Evolutionary conservation across 208 protist genomes (phyloP).

Genomic region (Leishmania tropica): DNA sequence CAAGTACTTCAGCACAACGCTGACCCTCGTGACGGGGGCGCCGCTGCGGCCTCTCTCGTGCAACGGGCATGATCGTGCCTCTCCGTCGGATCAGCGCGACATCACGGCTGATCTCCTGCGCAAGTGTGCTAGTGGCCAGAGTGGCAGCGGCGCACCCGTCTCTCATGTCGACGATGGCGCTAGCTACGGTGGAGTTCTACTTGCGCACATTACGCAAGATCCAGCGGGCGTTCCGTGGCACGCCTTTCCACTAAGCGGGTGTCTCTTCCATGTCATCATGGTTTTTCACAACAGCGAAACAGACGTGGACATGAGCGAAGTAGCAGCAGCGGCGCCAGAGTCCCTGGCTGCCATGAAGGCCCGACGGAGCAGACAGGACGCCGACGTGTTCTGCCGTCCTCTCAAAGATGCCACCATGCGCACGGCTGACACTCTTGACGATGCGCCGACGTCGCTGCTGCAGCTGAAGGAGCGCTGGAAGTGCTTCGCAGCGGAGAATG

Average conservation of each 20-base stretch:
- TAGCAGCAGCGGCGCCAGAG: not conserved
- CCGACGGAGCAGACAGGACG: not conserved
- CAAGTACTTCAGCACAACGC: conserved; percentile 17
- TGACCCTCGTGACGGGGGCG: conserved; percentile 9
- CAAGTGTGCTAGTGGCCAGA: not conserved
- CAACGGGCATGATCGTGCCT: not conserved
- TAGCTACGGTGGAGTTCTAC: conserved; percentile 43
- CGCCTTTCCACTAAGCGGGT: conserved; percentile 22
- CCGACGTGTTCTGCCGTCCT: not conserved
- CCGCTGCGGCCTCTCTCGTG: not conserved
- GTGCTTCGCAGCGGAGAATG: conserved; percentile 33
- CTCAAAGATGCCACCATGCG: not conserved
- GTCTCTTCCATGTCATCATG: conserved; percentile 45
- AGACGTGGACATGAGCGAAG: not conserved
- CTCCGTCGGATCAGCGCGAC: not conserved
- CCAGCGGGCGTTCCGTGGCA: conserved; percentile 55
- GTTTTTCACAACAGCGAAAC: conserved; percentile 18
- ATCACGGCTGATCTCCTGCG: not conserved
- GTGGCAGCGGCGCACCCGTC: not conserved
- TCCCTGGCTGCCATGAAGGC: not conserved
- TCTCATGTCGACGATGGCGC: not conserved
- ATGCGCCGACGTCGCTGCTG: not conserved
- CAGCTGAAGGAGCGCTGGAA: conserved; percentile 23
- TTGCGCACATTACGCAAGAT: conserved; percentile 32
- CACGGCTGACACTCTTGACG: not conserved